These are phyloP conservation scores for Metschnikowia lachancei DNA, from an alignment of 805 yeast species.

Conservation along the genomic window DNA sequence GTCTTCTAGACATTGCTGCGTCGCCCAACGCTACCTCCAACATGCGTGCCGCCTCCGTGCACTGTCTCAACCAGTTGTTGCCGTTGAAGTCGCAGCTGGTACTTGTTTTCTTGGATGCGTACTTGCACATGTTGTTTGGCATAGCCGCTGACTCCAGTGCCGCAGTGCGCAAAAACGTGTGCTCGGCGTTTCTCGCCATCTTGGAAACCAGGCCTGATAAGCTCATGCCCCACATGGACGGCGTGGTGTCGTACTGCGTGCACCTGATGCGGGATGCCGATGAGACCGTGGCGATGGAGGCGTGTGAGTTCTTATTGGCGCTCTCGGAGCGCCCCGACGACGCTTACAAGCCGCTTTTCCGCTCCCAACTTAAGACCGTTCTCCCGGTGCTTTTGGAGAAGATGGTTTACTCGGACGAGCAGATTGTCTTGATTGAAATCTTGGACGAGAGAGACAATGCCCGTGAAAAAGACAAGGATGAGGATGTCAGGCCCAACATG, in stretches of 20 bases:
- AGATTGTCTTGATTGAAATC: slow-evolving; percentile 58
- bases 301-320: slow-evolving; percentile 84
- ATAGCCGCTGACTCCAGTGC: slow-evolving; percentile 63
- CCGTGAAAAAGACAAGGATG: slow-evolving; percentile 73
- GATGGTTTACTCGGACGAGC: slow-evolving; percentile 88
- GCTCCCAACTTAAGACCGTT: slow-evolving; percentile 57
- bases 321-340: slow-evolving; percentile 44
- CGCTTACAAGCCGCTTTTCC: slow-evolving; percentile 36
- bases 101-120: slow-evolving; percentile 61
- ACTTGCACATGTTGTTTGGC: slow-evolving; percentile 59
- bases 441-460: slow-evolving; percentile 76
- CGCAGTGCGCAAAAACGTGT: slow-evolving; percentile 67
- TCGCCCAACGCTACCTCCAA: slow-evolving; percentile 43
- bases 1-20: slow-evolving; percentile 9
- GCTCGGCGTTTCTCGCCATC: slow-evolving; percentile 69
- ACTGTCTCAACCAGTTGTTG: slow-evolving; percentile 74
- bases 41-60: slow-evolving; percentile 60
- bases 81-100: slow-evolving; percentile 67
- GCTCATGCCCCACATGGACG: slow-evolving; percentile 73
- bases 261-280: slow-evolving; percentile 68
- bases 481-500: slow-evolving; percentile 81
- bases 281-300: slow-evolving; percentile 82
- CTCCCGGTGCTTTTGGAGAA: slow-evolving; percentile 75
- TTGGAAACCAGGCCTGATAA: slow-evolving; percentile 79
- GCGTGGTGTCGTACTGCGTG: slow-evolving; percentile 80